Percentiles rank a stretch among this genome's conserved stretches.
Evolutionary conservation across 768 basidiomycete species (phyloP).

Genomic region (Lactarius sanguifluus): DNA sequence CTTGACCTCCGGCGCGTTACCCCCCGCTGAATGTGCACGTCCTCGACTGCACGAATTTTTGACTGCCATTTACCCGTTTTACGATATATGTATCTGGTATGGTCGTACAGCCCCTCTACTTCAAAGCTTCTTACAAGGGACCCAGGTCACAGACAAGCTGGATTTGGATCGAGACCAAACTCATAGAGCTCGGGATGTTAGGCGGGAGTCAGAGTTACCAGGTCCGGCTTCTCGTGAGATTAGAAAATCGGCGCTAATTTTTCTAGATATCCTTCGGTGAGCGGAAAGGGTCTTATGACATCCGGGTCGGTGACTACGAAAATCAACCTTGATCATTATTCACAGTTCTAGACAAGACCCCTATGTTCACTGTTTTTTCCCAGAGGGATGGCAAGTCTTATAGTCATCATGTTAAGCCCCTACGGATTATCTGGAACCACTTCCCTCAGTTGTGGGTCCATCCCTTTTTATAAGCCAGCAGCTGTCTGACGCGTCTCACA

Average conservation of each 20-base stretch:
- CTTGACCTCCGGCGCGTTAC: conserved; percentile 75
- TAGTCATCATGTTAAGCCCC: conserved; percentile 78
- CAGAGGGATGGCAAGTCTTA: conserved; percentile 70
- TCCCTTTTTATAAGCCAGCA: background rate
- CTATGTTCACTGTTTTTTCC: conserved; percentile 87
- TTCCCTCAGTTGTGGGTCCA: conserved; percentile 70
- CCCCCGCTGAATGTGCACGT: conserved; percentile 77
- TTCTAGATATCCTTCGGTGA: conserved; percentile 28
- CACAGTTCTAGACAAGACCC: conserved; percentile 78
- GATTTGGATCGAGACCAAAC: conserved; percentile 87
- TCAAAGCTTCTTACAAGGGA: conserved; percentile 1
- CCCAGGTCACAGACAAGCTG: conserved; percentile 83
- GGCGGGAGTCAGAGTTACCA: conserved; percentile 70
- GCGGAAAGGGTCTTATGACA: background rate
- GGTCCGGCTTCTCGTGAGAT: conserved; percentile 39
- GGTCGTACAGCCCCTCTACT: background rate
- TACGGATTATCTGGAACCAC: conserved; percentile 85
- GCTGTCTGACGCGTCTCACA: background rate
- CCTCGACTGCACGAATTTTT: conserved; percentile 85
- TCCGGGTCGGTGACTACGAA: background rate
- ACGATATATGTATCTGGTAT: conserved; percentile 89
- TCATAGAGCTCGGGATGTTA: conserved; percentile 84
- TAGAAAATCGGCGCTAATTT: background rate
- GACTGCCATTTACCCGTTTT: conserved; percentile 73
- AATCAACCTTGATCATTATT: conserved; percentile 23